These are phyloP conservation scores for Aspergillus glaucus DNA, from an alignment of 2,329 filamentous ascomycete species.

Conservation along the genomic window DNA sequence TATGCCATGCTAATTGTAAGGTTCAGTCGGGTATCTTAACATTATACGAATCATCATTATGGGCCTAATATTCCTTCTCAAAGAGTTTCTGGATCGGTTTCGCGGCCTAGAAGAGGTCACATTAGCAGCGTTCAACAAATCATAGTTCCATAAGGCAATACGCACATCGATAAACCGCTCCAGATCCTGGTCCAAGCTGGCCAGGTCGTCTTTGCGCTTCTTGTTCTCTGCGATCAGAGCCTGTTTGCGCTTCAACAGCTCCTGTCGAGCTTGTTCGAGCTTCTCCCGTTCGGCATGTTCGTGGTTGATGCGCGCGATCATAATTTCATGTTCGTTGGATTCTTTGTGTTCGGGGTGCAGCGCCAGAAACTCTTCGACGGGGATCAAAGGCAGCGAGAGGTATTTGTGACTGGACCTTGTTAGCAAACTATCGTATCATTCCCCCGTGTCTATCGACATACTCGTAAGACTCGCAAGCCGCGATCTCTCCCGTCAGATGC, in stretches of 20 bases:
- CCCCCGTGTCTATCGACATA: conserved; percentile 42
- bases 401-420: conserved; percentile 61
- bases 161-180: conserved; percentile 88
- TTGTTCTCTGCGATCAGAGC: conserved; percentile 71
- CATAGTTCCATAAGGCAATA: conserved; percentile 7
- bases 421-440: conserved; percentile 5
- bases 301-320: conserved; percentile 84
- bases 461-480: conserved; percentile 87
- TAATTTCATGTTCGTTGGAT: conserved; percentile 70
- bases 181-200: conserved; percentile 81
- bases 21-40: not conserved
- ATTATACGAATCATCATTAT: not conserved
- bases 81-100: conserved; percentile 84
- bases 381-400: conserved; percentile 75
- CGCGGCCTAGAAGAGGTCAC: conserved; percentile 54
- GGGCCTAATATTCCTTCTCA: conserved; percentile 57
- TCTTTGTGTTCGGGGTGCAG: conserved; percentile 68
- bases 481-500: conserved; percentile 83
- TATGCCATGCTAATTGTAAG: not conserved
- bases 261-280: conserved; percentile 76
- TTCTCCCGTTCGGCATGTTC: conserved; percentile 78
- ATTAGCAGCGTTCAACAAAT: conserved; percentile 11
- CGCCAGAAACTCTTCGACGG: conserved; percentile 72
- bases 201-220: conserved; percentile 86
- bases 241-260: conserved; percentile 66